Evolutionary conservation across 1,284 basidiomycete genomes (phyloP), one percentile per base, ranked within the genome.

Genomic region (Moesziomyces sp.): DNA sequence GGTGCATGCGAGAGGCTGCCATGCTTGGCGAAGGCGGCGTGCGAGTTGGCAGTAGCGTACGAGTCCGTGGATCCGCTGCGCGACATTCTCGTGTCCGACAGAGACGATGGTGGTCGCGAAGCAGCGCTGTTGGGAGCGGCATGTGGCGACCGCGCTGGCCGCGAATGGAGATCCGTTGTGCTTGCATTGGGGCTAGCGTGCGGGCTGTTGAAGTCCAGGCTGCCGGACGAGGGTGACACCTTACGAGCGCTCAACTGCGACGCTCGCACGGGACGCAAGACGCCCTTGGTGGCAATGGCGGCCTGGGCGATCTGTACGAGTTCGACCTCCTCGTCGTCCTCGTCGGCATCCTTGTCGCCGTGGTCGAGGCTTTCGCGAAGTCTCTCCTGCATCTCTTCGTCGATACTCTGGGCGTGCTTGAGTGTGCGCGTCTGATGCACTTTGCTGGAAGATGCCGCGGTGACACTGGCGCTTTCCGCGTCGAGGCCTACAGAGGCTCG

Each of bases 291-390:
- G 7, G 59, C 67, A n/a, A 66, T 59, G 44, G 72, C 58, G 19
- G 66, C 72, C 28, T 66, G 66, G 5, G 66, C 62, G 18, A 74
- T 74, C 50, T 63, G 58, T 4, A 66, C 65, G 26, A 59, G 54
- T 14, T 62, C 58, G 19, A 65, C 66, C 18, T 70, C 71, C 30
- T 62, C 69, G 19, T 68, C 65, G 18, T 74, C 57, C 14, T 54
- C 65, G 19, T 67, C 64, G 4, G 47, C 33, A 21, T 61, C 50
- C 13, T 46, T 50, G 6, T 53, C 24, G 16, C 30, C 50, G 28
- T 33, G 26, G 28, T 64, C 70, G 23, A 58, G 52, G 30, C 62
- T 65, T n/a, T 58, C 52, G 14, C 58, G 52, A 13, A 71, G 58
- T 21, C 54, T 59, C 23, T 61, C 55, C 42, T 68, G 57, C 55